A percentile compares a stretch with the other conserved stretches of the same genome.
Conservation (phyloP, 2,329 filamentous ascomycete species). For the Macrophomina pseudophaseolina region DNA sequence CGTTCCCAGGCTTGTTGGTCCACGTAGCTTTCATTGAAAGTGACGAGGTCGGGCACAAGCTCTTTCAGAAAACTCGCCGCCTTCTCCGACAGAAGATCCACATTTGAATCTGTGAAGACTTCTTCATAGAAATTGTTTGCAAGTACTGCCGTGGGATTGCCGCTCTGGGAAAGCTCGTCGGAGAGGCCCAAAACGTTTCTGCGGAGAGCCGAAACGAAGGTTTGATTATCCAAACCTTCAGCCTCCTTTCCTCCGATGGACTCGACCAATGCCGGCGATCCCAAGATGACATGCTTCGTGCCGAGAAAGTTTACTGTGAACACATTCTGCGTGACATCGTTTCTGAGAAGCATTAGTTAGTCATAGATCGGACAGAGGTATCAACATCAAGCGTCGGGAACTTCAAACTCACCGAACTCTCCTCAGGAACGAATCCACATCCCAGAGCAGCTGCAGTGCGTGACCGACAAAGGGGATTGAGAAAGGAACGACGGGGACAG, state of each 20-base stretch:
- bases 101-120: slow-evolving; percentile 55
- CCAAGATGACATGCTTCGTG: slow-evolving; percentile 23
- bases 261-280: not conserved
- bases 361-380: slow-evolving; percentile 21
- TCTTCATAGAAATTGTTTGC: slow-evolving; percentile 42
- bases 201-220: slow-evolving; percentile 14
- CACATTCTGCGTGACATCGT: slow-evolving; percentile 17
- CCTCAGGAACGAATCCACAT: slow-evolving; percentile 52
- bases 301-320: slow-evolving; percentile 28
- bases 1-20: slow-evolving; percentile 69
- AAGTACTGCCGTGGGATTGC: slow-evolving; percentile 12
- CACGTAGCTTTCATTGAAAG: slow-evolving; percentile 63
- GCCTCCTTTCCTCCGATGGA: not conserved
- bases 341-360: slow-evolving; percentile 27
- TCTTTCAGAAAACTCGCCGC: slow-evolving; percentile 49
- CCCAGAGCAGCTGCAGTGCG: slow-evolving; percentile 54
- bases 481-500: slow-evolving; percentile 60
- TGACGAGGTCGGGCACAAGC: slow-evolving; percentile 61
- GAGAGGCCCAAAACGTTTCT: slow-evolving; percentile 15
- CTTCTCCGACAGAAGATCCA: slow-evolving; percentile 48
- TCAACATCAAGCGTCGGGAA: not conserved
- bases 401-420: slow-evolving; percentile 45
- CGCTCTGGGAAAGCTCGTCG: not conserved
- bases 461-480: slow-evolving; percentile 66
- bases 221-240: slow-evolving; percentile 8